Evolutionary conservation across 2,329 filamentous ascomycete genomes (phyloP).

Genomic region (Colletotrichum eremochloae): DNA sequence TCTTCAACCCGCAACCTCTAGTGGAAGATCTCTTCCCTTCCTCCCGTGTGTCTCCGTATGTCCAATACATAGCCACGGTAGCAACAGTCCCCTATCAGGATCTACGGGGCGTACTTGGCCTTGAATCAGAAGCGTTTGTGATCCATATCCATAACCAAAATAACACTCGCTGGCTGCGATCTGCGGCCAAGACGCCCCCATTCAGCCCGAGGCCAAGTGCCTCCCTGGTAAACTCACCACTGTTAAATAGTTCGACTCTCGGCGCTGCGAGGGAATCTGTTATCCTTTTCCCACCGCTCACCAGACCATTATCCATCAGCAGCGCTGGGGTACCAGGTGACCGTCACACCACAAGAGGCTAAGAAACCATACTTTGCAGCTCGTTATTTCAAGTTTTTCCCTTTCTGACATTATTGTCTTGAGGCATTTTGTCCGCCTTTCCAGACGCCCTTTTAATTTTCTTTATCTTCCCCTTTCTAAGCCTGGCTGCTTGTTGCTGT

Average conservation of each 20-base stretch:
- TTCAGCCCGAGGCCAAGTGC: conserved; percentile 19
- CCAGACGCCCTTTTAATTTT: conserved; percentile 19
- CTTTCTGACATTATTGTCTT: conserved; percentile 22
- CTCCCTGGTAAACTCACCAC: conserved; percentile 32
- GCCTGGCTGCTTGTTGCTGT: neutral
- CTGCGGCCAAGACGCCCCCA: conserved; percentile 29
- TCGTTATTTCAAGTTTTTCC: conserved; percentile 29
- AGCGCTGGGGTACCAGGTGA: conserved; percentile 37
- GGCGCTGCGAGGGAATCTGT: conserved; percentile 17
- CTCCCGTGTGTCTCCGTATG: neutral
- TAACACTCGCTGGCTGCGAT: conserved; percentile 5
- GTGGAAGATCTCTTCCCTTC: neutral
- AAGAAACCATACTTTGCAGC: neutral
- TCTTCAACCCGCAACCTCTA: neutral
- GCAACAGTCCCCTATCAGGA: conserved; percentile 17
- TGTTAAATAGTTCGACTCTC: conserved; percentile 37
- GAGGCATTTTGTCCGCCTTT: conserved; percentile 15
- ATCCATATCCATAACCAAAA: conserved; percentile 22
- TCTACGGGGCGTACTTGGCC: conserved; percentile 28
- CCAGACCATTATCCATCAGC: conserved; percentile 39
- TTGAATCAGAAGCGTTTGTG: conserved; percentile 34
- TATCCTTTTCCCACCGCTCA: conserved; percentile 21
- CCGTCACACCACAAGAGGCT: conserved; percentile 33
- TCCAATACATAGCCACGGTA: neutral
- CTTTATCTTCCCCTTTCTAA: neutral